Evolutionary conservation across 805 yeast genomes (phyloP).

Genomic region (Yamadazyma takamatsuzukensis): DNA sequence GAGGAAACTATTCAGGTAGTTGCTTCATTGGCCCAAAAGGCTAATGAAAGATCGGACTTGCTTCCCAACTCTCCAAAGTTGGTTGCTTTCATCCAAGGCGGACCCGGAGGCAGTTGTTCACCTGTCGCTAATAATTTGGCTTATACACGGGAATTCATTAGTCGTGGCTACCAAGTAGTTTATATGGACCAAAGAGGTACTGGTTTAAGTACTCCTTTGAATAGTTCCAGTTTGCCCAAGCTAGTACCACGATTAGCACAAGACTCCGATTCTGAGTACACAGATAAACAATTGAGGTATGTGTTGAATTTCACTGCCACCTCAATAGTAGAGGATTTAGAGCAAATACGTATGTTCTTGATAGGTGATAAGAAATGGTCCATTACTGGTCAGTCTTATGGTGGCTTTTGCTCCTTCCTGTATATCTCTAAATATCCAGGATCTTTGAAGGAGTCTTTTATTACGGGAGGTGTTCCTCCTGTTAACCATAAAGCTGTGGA

Average conservation of each 20-base stretch:
- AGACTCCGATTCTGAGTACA: conserved; percentile 13
- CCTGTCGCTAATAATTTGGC: conserved; percentile 36
- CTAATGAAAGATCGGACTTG: conserved; percentile 12
- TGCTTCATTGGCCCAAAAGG: conserved; percentile 32
- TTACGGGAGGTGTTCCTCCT: conserved; percentile 63
- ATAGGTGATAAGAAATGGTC: conserved; percentile 44
- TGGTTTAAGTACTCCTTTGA: conserved; percentile 49
- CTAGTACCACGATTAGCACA: conserved; percentile 11
- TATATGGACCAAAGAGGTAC: conserved; percentile 62
- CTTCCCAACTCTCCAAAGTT: conserved; percentile 33
- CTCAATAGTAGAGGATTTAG: conserved; percentile 49
- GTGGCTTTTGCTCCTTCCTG: conserved; percentile 51
- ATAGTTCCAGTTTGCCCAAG: conserved; percentile 22
- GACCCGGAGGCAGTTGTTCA: conserved; percentile 49
- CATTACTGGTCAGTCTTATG: conserved; percentile 52
- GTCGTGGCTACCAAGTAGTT: conserved; percentile 42
- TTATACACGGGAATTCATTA: conserved; percentile 17
- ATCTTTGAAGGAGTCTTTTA: conserved; percentile 39
- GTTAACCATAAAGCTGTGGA: conserved; percentile 40
- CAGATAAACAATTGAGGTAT: conserved; percentile 32
- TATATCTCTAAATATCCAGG: conserved; percentile 45
- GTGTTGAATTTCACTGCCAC: conserved; percentile 50
- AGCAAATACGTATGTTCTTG: conserved; percentile 38
- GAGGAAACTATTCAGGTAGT: conserved; percentile 18
- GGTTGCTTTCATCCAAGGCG: conserved; percentile 48